A percentile compares a stretch with the other conserved stretches of the same genome.
These are phyloP conservation scores for Venturia oleaginea DNA, from an alignment of 2,329 filamentous ascomycete genomes.

Conservation along the genomic window DNA sequence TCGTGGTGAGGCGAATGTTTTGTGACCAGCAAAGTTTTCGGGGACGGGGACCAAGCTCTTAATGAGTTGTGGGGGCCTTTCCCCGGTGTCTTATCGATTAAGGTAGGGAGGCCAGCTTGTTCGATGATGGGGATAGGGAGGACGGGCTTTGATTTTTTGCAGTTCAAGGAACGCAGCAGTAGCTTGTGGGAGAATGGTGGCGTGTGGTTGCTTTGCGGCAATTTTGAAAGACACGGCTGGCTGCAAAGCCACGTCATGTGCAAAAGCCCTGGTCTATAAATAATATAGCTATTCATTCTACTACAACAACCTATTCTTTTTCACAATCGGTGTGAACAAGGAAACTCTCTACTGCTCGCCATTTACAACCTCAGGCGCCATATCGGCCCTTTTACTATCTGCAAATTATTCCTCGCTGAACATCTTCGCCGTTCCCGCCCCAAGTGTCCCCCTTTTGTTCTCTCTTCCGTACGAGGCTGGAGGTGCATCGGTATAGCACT, in stretches of 20 bases:
- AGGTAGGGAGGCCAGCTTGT: neutral
- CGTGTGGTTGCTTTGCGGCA: neutral
- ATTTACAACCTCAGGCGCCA: neutral
- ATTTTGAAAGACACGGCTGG: too few relatives aligned
- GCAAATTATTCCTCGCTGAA: too few relatives aligned
- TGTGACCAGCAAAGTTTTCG: conserved; percentile 1
- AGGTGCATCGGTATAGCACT: too few relatives aligned
- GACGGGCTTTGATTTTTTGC: neutral
- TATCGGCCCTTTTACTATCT: too few relatives aligned
- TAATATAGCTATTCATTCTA: neutral
- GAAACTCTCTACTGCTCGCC: too few relatives aligned
- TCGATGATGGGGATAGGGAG: neutral
- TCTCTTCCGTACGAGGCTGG: too few relatives aligned
- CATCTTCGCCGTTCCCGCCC: too few relatives aligned
- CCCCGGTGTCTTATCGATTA: neutral
- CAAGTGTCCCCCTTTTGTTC: too few relatives aligned
- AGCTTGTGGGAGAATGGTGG: neutral
- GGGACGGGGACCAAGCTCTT: conserved; percentile 2
- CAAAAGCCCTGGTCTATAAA: neutral
- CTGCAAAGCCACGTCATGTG: conserved; percentile 4
- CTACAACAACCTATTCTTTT: too few relatives aligned
- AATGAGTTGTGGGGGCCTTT: neutral
- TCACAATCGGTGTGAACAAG: too few relatives aligned
- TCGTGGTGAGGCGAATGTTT: neutral
- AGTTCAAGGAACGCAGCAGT: neutral